Evolutionary conservation across 2,329 filamentous ascomycete genomes (phyloP).

Genomic region (Arthrobotrys sinensis): DNA sequence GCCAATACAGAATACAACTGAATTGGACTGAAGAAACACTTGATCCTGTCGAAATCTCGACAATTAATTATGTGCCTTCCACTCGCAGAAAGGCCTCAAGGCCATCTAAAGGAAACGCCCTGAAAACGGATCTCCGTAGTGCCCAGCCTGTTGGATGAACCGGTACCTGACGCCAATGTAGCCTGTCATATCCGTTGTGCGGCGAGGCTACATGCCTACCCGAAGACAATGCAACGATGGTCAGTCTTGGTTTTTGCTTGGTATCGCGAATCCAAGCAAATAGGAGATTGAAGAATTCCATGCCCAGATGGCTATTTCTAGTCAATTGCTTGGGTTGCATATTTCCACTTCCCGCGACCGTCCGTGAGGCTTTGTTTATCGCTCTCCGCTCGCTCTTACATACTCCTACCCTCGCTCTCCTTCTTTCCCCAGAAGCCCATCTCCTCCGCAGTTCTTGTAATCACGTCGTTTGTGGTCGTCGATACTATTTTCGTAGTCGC

Average conservation of each 20-base stretch:
- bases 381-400: constrained; percentile 62
- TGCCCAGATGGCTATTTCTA: constrained; percentile 33
- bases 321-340: constrained; percentile 22
- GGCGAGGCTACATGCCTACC: constrained; percentile 32
- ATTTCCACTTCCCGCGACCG: constrained; percentile 3
- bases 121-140: constrained; percentile 31
- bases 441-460: constrained; percentile 32
- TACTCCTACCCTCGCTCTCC: constrained; percentile 50
- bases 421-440: constrained; percentile 17
- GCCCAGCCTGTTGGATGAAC: constrained; percentile 37
- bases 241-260: constrained; percentile 51
- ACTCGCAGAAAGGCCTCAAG: neutral
- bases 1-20: neutral
- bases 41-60: neutral
- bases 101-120: constrained; percentile 21
- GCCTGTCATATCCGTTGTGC: constrained; percentile 25
- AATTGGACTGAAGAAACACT: neutral
- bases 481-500: constrained; percentile 40
- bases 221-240: constrained; percentile 27
- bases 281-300: constrained; percentile 40
- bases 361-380: constrained; percentile 49
- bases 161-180: constrained; percentile 39
- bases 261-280: constrained; percentile 42
- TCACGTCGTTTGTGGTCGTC: constrained; percentile 25
- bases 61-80: neutral